Base-by-base conservation (phyloP, 1,284 basidiomycete genomes). In the Ceratobasidium sp. region DNA sequence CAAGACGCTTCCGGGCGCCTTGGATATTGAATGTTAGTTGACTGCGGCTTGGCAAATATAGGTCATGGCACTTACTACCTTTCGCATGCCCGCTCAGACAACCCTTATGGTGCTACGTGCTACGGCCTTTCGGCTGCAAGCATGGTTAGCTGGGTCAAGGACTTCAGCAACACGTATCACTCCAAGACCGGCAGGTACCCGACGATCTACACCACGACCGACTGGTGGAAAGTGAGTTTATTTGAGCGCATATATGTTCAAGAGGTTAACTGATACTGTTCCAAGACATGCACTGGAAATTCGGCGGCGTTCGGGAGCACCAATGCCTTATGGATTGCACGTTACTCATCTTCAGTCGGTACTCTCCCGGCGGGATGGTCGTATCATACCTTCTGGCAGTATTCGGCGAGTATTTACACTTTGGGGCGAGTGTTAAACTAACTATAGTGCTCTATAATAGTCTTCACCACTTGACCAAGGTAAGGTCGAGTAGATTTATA, bases 121-220 rank as follows among this genome's bases (percentile, higher is more conserved):
- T 90, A 89, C 76, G 88, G 84, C 21, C 78, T 89, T 74, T 84
- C 82, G 50, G 78, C 82, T 14, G 76, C 86, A 2, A 78, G 80
- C 1, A 89, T 91, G 87, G 87, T 89, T 34, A 78, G 82, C 26
- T 91, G 89, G 88, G 84, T 91, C 73, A 76, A 80, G 50, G 85
- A 86, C 77, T 90, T 89, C 79, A 87, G 87, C 0, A 79, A 84
- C 76, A 89, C 89, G 0, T 91, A 91, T 78, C 76, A 87, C n/a
- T 72, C 83, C 8, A 73, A 78, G 18, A 88, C 87, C 8, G 81
- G 82, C 34, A 83, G 79, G 14, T 79, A 75, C 59, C 79, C 62
- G 85, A 79, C 86, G 55, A 88, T 91, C 69, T 91, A 90, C 77
- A 86, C 85, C 32, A 88, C 84, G 0, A 87, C 87, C 0, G 83